Evolutionary conservation across 805 yeast species (phyloP).

Genomic region (Cyberlindnera euphorbiiphila): DNA sequence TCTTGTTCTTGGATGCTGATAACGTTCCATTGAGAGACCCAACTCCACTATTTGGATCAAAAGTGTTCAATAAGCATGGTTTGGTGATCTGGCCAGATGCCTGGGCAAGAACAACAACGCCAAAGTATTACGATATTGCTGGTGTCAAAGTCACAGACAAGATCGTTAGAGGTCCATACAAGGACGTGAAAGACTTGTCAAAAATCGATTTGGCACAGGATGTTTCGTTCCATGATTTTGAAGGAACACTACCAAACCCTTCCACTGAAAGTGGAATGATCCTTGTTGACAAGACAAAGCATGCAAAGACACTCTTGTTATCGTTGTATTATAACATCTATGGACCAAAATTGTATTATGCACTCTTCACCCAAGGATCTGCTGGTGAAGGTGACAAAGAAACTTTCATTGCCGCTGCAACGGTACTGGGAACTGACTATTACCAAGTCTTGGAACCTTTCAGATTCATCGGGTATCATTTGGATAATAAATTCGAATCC

Average conservation of each 20-base stretch:
- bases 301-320: slow-evolving; percentile 47
- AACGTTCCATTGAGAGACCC: slow-evolving; percentile 64
- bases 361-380: slow-evolving; percentile 54
- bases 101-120: slow-evolving; percentile 67
- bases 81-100: slow-evolving; percentile 66
- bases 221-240: slow-evolving; percentile 48
- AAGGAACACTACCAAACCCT: slow-evolving; percentile 58
- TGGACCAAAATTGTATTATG: slow-evolving; percentile 59
- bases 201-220: slow-evolving; percentile 20
- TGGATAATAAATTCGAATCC: slow-evolving; percentile 25
- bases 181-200: slow-evolving; percentile 24
- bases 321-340: slow-evolving; percentile 59
- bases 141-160: slow-evolving; percentile 32
- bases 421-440: slow-evolving; percentile 41
- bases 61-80: slow-evolving; percentile 39
- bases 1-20: slow-evolving; percentile 69
- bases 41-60: slow-evolving; percentile 43
- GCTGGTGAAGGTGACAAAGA: slow-evolving; percentile 81
- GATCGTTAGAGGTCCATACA: slow-evolving; percentile 34
- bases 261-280: slow-evolving; percentile 64
- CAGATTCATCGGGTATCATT: slow-evolving; percentile 34
- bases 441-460: slow-evolving; percentile 41
- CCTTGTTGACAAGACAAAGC: slow-evolving; percentile 50
- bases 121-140: slow-evolving; percentile 53
- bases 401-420: slow-evolving; percentile 61